phyloP scores from a whole-genome alignment of 73 alveolate genomes.

The Diophrys sp. region DNA sequence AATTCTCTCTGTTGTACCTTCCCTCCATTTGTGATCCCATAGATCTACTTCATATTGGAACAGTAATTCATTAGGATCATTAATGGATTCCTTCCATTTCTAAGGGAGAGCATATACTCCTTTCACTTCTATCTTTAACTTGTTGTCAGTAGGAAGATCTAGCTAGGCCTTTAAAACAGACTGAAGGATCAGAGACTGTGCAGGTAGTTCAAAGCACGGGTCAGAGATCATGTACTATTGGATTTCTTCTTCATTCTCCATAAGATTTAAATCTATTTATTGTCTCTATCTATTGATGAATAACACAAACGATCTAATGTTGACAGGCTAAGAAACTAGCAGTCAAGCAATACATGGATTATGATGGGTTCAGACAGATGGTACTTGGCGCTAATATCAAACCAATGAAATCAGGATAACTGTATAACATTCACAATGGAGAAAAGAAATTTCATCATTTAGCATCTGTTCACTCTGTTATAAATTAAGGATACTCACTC shows the following conservation, averaged over 20 bases:
- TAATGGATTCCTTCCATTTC: constrained; percentile 57
- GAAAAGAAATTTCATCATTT: too few relatives aligned
- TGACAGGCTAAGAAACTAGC: too few relatives aligned
- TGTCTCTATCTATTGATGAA: too few relatives aligned
- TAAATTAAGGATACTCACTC: too few relatives aligned
- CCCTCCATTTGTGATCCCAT: constrained; percentile 27
- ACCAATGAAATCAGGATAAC: too few relatives aligned
- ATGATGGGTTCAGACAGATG: too few relatives aligned
- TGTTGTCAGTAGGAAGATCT: constrained; percentile 11
- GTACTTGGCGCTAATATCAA: too few relatives aligned
- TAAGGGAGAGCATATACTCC: constrained; percentile 65
- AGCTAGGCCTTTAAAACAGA: constrained; percentile 19
- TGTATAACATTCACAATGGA: too few relatives aligned
- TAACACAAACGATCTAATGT: too few relatives aligned
- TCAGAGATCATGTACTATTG: constrained; percentile 1
- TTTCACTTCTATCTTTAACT: constrained; percentile 22
- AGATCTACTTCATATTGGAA: constrained; percentile 44
- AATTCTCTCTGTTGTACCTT: constrained; percentile 53
- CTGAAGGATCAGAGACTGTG: constrained; percentile 24
- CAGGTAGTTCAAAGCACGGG: constrained; percentile 25
- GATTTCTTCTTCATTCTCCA: constrained; percentile 10
- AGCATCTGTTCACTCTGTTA: too few relatives aligned
- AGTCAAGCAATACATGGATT: too few relatives aligned
- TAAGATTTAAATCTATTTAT: too few relatives aligned
- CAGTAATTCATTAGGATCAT: constrained; percentile 49